phyloP scores from a whole-genome alignment of 495 filamentous ascomycete species.

The Penicillium soppii region DNA sequence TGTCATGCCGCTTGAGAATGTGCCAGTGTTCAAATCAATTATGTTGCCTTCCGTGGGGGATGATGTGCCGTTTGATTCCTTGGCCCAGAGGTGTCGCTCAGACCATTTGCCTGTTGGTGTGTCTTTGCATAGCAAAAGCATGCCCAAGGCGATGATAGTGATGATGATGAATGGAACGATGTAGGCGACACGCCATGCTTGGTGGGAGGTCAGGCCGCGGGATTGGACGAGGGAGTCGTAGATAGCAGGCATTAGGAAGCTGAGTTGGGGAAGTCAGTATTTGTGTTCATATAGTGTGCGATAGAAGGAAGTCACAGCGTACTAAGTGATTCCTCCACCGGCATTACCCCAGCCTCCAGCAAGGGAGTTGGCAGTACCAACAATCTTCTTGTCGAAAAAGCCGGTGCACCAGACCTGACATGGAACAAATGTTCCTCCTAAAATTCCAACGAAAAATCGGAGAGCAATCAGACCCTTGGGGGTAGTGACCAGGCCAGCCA shows the following conservation, averaged over 20 bases:
- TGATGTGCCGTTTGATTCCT: conserved; percentile 15
- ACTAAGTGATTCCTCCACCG: conserved; percentile 80
- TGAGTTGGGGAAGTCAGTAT: conserved; percentile 21
- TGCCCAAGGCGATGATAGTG: conserved; percentile 57
- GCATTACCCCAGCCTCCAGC: conserved; percentile 87
- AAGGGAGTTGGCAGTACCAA: conserved; percentile 86
- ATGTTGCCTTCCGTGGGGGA: conserved; percentile 49
- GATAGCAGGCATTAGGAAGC: conserved; percentile 93
- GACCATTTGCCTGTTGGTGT: conserved; percentile 83
- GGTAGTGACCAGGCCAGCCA: conserved; percentile 73
- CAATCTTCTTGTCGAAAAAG: conserved; percentile 94
- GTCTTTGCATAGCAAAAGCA: conserved; percentile 78
- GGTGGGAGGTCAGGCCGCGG: conserved; percentile 57
- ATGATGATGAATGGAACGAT: conserved; percentile 81
- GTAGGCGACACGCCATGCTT: conserved; percentile 84
- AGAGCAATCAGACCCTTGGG: conserved; percentile 71
- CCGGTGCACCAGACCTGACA: conserved; percentile 96
- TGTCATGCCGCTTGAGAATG: conserved; percentile 31
- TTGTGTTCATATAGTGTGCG: not conserved
- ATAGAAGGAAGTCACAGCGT: conserved; percentile 10
- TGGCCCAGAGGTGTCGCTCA: conserved; percentile 57
- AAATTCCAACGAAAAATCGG: conserved; percentile 91
- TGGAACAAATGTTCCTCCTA: conserved; percentile 88
- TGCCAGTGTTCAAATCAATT: conserved; percentile 49
- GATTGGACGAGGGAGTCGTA: conserved; percentile 72